Evolutionary conservation across 1,284 basidiomycete species (phyloP).

Genomic region (Ganoderma lucidum): DNA sequence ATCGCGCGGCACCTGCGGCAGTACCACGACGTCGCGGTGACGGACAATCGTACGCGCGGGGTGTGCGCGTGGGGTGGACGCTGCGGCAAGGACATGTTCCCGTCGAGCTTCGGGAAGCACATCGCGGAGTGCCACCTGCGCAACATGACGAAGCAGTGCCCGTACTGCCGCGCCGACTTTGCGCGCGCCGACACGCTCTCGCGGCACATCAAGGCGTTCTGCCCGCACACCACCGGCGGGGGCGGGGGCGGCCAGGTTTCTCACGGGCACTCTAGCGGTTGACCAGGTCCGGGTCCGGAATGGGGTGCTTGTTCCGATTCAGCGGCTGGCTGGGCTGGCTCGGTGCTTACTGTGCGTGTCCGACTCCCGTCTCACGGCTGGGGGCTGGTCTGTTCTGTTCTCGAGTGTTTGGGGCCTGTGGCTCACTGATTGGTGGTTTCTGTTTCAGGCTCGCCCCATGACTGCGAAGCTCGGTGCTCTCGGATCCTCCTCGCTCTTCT

Average conservation of each 20-base stretch:
- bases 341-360: slow-evolving; percentile 16
- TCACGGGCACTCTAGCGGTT: slow-evolving; percentile 11
- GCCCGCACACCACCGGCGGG: slow-evolving; percentile 21
- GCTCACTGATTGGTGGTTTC: slow-evolving; percentile 11
- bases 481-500: slow-evolving; percentile 10
- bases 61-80: slow-evolving; percentile 30
- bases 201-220: slow-evolving; percentile 37
- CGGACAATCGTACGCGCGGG: slow-evolving; percentile 31
- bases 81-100: slow-evolving; percentile 36
- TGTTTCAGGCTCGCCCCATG: slow-evolving; percentile 13
- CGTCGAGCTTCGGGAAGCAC: slow-evolving; percentile 36
- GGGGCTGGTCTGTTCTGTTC: neutral
- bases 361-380: slow-evolving; percentile 6
- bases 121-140: slow-evolving; percentile 37
- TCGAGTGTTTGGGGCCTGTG: slow-evolving; percentile 4
- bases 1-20: slow-evolving; percentile 35
- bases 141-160: slow-evolving; percentile 34
- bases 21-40: slow-evolving; percentile 28
- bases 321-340: slow-evolving; percentile 11
- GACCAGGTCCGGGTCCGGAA: neutral
- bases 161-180: slow-evolving; percentile 33
- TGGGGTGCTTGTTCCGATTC: neutral
- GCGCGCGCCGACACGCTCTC: slow-evolving; percentile 35
- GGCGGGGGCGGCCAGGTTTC: neutral
- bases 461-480: slow-evolving; percentile 5